phyloP scores from a whole-genome alignment of 2,329 filamentous ascomycete genomes.

The Penicillium sp. region DNA sequence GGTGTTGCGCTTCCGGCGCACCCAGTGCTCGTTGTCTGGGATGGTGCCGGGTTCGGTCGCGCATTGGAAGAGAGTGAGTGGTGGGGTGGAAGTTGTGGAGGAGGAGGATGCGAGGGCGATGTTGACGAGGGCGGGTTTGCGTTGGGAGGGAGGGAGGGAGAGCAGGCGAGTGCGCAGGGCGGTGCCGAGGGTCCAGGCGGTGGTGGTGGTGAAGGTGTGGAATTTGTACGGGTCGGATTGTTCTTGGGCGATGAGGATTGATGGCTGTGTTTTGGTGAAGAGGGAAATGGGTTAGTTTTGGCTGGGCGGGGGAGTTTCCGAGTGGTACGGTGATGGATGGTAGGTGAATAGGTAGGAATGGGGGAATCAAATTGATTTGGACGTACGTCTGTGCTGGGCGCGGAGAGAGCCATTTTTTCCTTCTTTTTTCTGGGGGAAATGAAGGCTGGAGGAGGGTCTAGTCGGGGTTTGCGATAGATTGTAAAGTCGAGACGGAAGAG shows the following conservation, averaged over 20 bases:
- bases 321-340: background rate
- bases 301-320: no score
- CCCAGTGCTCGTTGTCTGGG: slow-evolving; percentile 68
- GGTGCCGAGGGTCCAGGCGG: slow-evolving; percentile 36
- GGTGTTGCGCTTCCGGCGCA: slow-evolving; percentile 63
- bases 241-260: slow-evolving; percentile 27
- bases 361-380: no score
- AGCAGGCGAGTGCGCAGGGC: slow-evolving; percentile 36
- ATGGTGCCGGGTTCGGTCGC: slow-evolving; percentile 60
- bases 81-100: slow-evolving; percentile 17
- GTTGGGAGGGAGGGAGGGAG: slow-evolving; percentile 25
- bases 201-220: slow-evolving; percentile 33
- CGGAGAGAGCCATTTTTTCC: slow-evolving; percentile 24
- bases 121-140: slow-evolving; percentile 37
- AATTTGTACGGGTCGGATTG: slow-evolving; percentile 27
- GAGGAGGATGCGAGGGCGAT: slow-evolving; percentile 29
- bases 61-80: slow-evolving; percentile 64
- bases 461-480: background rate
- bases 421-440: no score
- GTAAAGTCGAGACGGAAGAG: background rate
- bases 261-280: slow-evolving; percentile 14
- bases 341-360: background rate
- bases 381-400: slow-evolving; percentile 29
- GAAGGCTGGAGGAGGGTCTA: background rate
- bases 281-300: background rate